phyloP scores from a whole-genome alignment of 73 alveolate genomes.

The Uronychia setigera region DNA sequence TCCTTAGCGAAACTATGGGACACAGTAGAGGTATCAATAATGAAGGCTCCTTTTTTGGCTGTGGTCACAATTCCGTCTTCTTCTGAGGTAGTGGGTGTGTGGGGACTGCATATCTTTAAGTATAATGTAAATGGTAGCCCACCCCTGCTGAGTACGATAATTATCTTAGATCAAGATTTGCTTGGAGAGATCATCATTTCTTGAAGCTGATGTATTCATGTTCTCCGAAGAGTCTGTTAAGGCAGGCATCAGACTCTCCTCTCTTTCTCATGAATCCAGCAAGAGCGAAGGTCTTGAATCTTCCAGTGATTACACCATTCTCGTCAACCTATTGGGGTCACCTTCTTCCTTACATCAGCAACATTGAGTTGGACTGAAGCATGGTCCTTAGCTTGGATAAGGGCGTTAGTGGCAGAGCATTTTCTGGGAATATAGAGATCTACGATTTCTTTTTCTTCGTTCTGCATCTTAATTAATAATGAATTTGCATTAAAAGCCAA shows the following conservation, averaged over 20 bases:
- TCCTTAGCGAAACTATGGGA: too few species aligned
- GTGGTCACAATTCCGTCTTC: too few species aligned
- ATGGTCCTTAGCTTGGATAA: constrained; percentile 84
- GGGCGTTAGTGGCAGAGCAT: constrained; percentile 89
- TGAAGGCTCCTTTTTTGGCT: too few species aligned
- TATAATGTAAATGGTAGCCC: too few species aligned
- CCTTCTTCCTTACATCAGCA: constrained; percentile 47
- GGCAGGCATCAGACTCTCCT: constrained; percentile 92
- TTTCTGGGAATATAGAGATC: constrained; percentile 91
- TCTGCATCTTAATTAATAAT: constrained; percentile 71
- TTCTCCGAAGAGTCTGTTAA: constrained; percentile 64
- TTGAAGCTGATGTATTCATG: constrained; percentile 51
- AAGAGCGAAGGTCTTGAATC: constrained; percentile 74
- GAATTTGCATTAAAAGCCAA: too few species aligned
- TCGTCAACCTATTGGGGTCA: constrained; percentile 59
- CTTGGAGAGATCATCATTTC: too few species aligned
- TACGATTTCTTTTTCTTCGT: constrained; percentile 65
- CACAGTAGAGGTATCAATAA: too few species aligned
- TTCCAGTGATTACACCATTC: constrained; percentile 77
- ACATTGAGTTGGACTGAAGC: constrained; percentile 85
- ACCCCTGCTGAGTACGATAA: too few species aligned
- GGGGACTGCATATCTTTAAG: too few species aligned
- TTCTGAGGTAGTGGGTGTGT: too few species aligned
- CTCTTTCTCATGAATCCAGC: constrained; percentile 91
- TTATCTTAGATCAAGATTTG: too few species aligned